phyloP scores from a whole-genome alignment of 805 yeast genomes.

The Hanseniaspora valbyensis region DNA sequence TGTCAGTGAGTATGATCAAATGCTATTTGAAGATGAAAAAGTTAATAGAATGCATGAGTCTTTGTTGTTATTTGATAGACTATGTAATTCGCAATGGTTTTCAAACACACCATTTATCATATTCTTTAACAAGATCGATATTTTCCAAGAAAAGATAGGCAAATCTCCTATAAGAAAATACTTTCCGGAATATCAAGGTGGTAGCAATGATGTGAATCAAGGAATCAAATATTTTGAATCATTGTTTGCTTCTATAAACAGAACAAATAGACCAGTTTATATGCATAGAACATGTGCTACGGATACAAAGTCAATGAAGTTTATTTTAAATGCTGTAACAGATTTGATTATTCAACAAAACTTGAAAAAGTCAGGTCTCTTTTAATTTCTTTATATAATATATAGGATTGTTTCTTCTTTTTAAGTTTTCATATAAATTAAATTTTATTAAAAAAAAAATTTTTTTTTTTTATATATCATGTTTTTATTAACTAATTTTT shows the following conservation, averaged over 20 bases:
- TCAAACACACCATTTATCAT: slow-evolving; percentile 74
- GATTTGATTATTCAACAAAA: slow-evolving; percentile 81
- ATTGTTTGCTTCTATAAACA: slow-evolving; percentile 52
- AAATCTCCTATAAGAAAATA: slow-evolving; percentile 55
- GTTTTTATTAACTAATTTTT: too few relatives aligned
- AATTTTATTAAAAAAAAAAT: too few relatives aligned
- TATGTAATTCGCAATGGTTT: slow-evolving; percentile 82
- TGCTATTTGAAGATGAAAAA: slow-evolving; percentile 75
- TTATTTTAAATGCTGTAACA: slow-evolving; percentile 83
- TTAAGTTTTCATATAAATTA: too few relatives aligned
- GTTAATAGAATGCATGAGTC: slow-evolving; percentile 90
- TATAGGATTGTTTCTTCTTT: neutral
- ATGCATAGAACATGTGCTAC: slow-evolving; percentile 94
- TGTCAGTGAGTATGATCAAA: slow-evolving; percentile 84
- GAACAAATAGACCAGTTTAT: slow-evolving; percentile 61
- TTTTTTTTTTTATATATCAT: too few relatives aligned
- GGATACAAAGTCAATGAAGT: slow-evolving; percentile 76
- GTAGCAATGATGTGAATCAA: slow-evolving; percentile 49
- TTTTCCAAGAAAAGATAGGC: slow-evolving; percentile 59
- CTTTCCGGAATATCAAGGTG: slow-evolving; percentile 70
- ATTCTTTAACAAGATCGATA: slow-evolving; percentile 79
- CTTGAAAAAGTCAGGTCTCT: slow-evolving; percentile 63
- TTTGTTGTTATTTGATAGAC: slow-evolving; percentile 66
- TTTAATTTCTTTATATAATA: slow-evolving; percentile 28
- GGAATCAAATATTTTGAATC: slow-evolving; percentile 63